These are phyloP conservation scores for Bremia lactucae DNA, from an alignment of 352 stramenopile genomes.

Conservation along the genomic window DNA sequence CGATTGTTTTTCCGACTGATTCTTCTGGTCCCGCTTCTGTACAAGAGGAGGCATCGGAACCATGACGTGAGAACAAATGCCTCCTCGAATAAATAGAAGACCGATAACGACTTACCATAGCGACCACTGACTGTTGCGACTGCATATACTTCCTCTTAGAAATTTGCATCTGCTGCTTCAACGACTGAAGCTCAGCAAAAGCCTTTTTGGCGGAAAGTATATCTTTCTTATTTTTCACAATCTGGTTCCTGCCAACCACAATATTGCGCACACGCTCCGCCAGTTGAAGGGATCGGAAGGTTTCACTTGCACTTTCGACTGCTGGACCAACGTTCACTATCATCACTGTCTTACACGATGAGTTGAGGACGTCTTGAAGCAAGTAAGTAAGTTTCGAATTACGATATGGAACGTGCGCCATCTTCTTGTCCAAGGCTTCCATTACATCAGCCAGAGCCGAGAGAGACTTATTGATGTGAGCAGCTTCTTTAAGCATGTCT, in stretches of 20 bases:
- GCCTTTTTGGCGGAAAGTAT: slow-evolving; percentile 88
- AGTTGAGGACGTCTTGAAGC: slow-evolving; percentile 88
- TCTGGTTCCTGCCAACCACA: slow-evolving; percentile 67
- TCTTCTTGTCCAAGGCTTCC: slow-evolving; percentile 86
- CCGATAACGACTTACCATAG: slow-evolving; percentile 66
- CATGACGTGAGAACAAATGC: slow-evolving; percentile 26
- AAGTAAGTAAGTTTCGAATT: slow-evolving; percentile 98
- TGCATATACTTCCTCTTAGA: slow-evolving; percentile 78
- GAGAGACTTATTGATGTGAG: slow-evolving; percentile 86
- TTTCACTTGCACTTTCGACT: slow-evolving; percentile 74
- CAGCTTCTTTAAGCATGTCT: slow-evolving; percentile 68
- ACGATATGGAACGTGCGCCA: slow-evolving; percentile 90
- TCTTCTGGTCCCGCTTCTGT: slow-evolving; percentile 88
- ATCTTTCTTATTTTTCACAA: slow-evolving; percentile 80
- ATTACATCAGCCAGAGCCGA: slow-evolving; percentile 90
- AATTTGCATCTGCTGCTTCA: slow-evolving; percentile 88
- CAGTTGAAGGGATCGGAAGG: slow-evolving; percentile 81
- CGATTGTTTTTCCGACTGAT: slow-evolving; percentile 85
- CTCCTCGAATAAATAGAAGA: slow-evolving; percentile 22
- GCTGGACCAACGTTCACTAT: slow-evolving; percentile 87
- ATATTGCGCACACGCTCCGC: slow-evolving; percentile 74
- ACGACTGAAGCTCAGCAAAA: slow-evolving; percentile 89
- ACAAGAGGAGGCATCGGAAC: slow-evolving; percentile 26
- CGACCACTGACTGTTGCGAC: slow-evolving; percentile 86
- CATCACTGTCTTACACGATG: slow-evolving; percentile 89